Percentiles rank a stretch among this genome's conserved stretches.
Evolutionary conservation across 2,329 filamentous ascomycete species (phyloP).

Genomic region (Ceratocystis ficicola): DNA sequence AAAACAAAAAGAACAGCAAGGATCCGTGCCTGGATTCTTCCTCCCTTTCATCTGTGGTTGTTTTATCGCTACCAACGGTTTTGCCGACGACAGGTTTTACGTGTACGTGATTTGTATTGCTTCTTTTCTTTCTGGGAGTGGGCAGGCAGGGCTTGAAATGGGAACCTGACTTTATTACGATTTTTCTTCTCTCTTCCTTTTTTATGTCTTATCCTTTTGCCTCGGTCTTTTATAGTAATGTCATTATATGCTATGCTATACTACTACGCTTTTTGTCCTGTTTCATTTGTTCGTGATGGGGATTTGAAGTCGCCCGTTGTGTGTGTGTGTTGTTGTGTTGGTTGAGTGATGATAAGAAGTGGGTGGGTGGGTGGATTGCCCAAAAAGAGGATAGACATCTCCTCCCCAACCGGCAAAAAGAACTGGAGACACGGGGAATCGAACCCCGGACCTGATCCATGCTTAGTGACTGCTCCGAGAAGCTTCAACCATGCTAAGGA

Average conservation of each 20-base stretch:
- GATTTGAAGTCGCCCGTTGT: background rate
- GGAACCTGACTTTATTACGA: background rate
- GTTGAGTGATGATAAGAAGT: background rate
- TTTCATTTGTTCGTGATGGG: background rate
- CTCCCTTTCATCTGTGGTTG: background rate
- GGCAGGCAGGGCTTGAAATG: background rate
- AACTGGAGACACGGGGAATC: slow-evolving; percentile 23
- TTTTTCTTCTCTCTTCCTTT: background rate
- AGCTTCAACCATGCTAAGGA: slow-evolving; percentile 15
- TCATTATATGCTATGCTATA: background rate
- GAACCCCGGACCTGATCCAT: slow-evolving; percentile 23
- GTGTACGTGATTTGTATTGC: background rate
- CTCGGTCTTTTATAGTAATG: background rate
- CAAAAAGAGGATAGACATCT: background rate
- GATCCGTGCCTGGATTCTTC: too few relatives aligned
- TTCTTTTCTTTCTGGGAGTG: background rate
- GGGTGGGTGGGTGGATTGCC: background rate
- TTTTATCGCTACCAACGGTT: background rate
- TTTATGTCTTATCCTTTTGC: background rate
- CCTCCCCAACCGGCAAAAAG: background rate
- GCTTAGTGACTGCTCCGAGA: background rate
- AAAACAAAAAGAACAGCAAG: slow-evolving; percentile 27
- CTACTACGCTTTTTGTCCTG: background rate
- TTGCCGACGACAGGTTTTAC: too few relatives aligned
- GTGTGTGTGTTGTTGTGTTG: too few relatives aligned